Evolutionary conservation across 2,329 filamentous ascomycete genomes (phyloP).

Genomic region (Polytolypa hystricis): DNA sequence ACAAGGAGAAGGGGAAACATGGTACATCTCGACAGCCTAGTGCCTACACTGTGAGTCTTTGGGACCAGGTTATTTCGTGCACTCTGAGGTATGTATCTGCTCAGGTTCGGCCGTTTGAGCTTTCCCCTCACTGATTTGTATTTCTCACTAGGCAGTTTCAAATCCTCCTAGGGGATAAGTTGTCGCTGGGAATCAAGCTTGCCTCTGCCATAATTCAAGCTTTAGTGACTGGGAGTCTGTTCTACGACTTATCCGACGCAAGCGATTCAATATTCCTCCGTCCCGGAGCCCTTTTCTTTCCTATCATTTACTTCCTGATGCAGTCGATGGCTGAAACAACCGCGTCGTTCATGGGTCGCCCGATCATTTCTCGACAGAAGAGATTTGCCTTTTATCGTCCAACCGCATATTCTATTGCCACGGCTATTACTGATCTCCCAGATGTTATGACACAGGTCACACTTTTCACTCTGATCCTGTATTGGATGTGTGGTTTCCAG

Average conservation of each 20-base stretch:
- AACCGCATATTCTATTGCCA: conserved; percentile 62
- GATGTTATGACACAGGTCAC: conserved; percentile 65
- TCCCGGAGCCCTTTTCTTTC: conserved; percentile 74
- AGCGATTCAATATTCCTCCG: conserved; percentile 68
- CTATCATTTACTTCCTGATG: conserved; percentile 68
- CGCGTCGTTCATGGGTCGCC: conserved; percentile 74
- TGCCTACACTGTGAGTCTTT: conserved; percentile 21
- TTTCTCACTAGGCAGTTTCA: conserved; percentile 63
- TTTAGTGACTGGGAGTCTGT: conserved; percentile 67
- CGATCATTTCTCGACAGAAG: conserved; percentile 80
- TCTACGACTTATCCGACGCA: conserved; percentile 57
- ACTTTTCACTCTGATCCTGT: conserved; percentile 66
- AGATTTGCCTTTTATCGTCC: conserved; percentile 84
- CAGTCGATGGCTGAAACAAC: conserved; percentile 67
- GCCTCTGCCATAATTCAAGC: conserved; percentile 62
- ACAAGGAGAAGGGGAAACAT: conserved; percentile 21
- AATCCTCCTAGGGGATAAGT: conserved; percentile 66
- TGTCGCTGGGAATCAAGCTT: conserved; percentile 55
- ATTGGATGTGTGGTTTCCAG: conserved; percentile 76
- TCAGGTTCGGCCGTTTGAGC: not conserved
- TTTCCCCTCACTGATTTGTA: conserved; percentile 14
- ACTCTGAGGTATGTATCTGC: conserved; percentile 25
- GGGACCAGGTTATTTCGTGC: conserved; percentile 35
- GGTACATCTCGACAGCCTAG: conserved; percentile 22
- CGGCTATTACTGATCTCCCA: conserved; percentile 73